Percentiles rank a stretch among this genome's conserved stretches.
These are phyloP conservation scores for Pythium apleroticum DNA, from an alignment of 352 stramenopile species.

Conservation along the genomic window DNA sequence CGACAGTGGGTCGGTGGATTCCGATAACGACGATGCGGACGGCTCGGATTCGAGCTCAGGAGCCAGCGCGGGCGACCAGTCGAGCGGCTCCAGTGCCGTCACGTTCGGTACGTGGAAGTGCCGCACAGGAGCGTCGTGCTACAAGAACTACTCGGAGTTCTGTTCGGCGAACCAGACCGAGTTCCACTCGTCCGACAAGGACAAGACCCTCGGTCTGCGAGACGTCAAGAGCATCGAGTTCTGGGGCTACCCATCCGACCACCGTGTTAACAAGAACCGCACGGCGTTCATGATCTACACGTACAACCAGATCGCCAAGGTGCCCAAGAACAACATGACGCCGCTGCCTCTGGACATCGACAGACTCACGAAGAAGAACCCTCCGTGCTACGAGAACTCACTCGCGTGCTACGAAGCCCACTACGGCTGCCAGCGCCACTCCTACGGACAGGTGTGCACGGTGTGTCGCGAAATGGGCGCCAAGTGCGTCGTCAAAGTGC, in stretches of 20 bases:
- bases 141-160: slow-evolving; percentile 48
- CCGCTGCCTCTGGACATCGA: slow-evolving; percentile 43
- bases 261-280: slow-evolving; percentile 52
- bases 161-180: slow-evolving; percentile 30
- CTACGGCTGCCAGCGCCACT: slow-evolving; percentile 55
- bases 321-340: slow-evolving; percentile 37
- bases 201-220: slow-evolving; percentile 48
- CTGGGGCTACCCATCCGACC: slow-evolving; percentile 52
- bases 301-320: slow-evolving; percentile 43
- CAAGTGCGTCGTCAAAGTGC: slow-evolving; percentile 38
- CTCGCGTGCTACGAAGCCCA: slow-evolving; percentile 47
- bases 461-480: slow-evolving; percentile 44
- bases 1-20: not conserved
- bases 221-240: slow-evolving; percentile 56
- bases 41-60: not conserved
- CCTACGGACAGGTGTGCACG: slow-evolving; percentile 63
- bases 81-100: not conserved
- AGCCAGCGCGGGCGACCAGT: slow-evolving; percentile 5
- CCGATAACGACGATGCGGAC: not conserved
- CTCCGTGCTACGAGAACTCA: slow-evolving; percentile 61
- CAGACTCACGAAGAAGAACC: slow-evolving; percentile 44
- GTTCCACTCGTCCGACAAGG: slow-evolving; percentile 51
- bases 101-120: slow-evolving; percentile 12
- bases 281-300: slow-evolving; percentile 47
- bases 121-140: slow-evolving; percentile 21